These are phyloP conservation scores for Nitzschia inconspicua DNA, from an alignment of 108 stramenopile species.

Conservation along the genomic window DNA sequence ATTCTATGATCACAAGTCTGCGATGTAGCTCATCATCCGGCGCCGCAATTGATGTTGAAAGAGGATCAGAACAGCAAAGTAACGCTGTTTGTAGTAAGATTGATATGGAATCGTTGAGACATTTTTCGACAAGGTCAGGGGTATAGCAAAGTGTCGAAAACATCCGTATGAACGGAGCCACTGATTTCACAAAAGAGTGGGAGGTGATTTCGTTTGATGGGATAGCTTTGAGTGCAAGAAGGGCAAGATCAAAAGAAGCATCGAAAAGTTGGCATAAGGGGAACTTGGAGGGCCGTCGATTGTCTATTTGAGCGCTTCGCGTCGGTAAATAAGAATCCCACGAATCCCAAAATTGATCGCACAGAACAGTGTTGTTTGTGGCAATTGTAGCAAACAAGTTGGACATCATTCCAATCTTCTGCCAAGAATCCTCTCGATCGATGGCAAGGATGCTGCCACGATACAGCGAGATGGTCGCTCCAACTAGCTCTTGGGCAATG, in stretches of 20 bases:
- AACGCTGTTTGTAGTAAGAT: slow-evolving; percentile 19
- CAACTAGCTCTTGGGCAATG: slow-evolving; percentile 59
- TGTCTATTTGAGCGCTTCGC: not conserved
- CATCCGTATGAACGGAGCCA: slow-evolving; percentile 24
- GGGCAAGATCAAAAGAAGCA: slow-evolving; percentile 45
- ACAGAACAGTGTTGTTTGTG: slow-evolving; percentile 47
- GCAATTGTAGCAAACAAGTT: slow-evolving; percentile 41
- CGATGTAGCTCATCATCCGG: not conserved
- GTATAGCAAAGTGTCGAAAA: slow-evolving; percentile 15
- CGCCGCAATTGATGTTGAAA: not conserved
- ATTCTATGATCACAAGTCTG: slow-evolving; percentile 2
- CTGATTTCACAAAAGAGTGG: slow-evolving; percentile 12
- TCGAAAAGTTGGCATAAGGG: slow-evolving; percentile 55
- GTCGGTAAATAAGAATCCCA: slow-evolving; percentile 42
- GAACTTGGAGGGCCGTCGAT: slow-evolving; percentile 4
- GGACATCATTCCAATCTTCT: slow-evolving; percentile 58
- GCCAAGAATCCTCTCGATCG: slow-evolving; percentile 23
- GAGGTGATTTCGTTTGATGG: not conserved
- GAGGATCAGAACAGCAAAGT: slow-evolving; percentile 12
- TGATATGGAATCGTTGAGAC: slow-evolving; percentile 7
- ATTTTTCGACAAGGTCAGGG: slow-evolving; percentile 12
- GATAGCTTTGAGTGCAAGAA: slow-evolving; percentile 23
- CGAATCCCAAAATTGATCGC: slow-evolving; percentile 53
- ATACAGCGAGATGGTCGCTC: slow-evolving; percentile 49
- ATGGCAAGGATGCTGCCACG: slow-evolving; percentile 14